A percentile compares a stretch with the other conserved stretches of the same genome.
phyloP scores from a whole-genome alignment of 768 basidiomycete genomes.

The Phylloporus sp. region DNA sequence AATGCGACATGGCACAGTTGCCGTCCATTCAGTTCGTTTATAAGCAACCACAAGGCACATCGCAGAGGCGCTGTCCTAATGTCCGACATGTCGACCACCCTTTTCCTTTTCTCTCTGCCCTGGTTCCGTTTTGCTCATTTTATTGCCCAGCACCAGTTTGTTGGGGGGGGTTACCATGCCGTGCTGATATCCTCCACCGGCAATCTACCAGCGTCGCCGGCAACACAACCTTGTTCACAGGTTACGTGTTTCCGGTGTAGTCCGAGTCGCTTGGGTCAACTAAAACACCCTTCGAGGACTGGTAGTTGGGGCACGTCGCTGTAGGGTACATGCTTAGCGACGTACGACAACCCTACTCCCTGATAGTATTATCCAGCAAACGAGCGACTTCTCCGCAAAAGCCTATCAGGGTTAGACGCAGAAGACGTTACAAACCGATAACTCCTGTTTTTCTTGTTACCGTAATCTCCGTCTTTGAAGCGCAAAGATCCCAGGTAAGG shows the following conservation, averaged over 20 bases:
- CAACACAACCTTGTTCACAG: conserved; percentile 9
- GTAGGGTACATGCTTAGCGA: background rate
- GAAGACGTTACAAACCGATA: conserved; percentile 21
- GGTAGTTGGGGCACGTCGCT: background rate
- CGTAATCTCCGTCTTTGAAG: conserved; percentile 33
- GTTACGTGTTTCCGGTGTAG: conserved; percentile 22
- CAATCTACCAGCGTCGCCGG: conserved; percentile 9
- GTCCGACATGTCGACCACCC: conserved; percentile 28
- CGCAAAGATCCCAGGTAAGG: conserved; percentile 15
- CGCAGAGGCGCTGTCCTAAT: conserved; percentile 26
- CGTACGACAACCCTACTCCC: background rate
- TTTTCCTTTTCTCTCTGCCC: conserved; percentile 15
- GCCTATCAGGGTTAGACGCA: conserved; percentile 32
- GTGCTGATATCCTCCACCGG: conserved; percentile 11
- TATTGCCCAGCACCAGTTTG: conserved; percentile 12
- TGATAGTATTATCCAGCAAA: conserved; percentile 17
- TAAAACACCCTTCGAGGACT: conserved; percentile 1
- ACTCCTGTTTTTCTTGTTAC: conserved; percentile 26
- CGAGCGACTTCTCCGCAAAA: conserved; percentile 29
- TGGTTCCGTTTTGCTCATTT: conserved; percentile 21
- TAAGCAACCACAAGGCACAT: conserved; percentile 24
- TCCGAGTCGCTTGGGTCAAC: conserved; percentile 4
- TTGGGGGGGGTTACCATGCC: conserved; percentile 4
- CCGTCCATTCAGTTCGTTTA: conserved; percentile 28
- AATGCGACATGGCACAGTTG: conserved; percentile 20